Percentiles rank a stretch among this genome's conserved stretches.
Evolutionary conservation across 306 rosid genomes (phyloP).

Genomic region (Quercus parvula): DNA sequence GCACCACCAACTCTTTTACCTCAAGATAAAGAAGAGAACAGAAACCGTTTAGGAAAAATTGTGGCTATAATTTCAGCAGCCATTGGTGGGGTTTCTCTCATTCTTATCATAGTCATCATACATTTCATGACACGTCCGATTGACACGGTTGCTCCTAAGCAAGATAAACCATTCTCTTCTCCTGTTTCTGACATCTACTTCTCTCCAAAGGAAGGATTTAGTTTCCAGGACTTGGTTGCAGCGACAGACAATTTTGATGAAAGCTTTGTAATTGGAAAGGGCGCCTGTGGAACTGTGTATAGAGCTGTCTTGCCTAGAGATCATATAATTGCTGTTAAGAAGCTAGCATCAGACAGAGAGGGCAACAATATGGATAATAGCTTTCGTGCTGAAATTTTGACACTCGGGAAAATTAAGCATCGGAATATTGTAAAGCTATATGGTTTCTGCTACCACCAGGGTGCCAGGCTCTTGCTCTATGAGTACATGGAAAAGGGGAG

Average conservation of each 20-base stretch:
- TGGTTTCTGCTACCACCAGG: conserved; percentile 89
- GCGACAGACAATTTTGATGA: conserved; percentile 78
- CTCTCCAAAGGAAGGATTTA: conserved; percentile 75
- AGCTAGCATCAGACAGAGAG: conserved; percentile 82
- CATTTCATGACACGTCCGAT: conserved; percentile 62
- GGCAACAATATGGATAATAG: conserved; percentile 81
- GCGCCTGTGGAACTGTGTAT: conserved; percentile 95
- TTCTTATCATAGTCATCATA: conserved; percentile 65
- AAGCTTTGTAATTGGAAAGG: conserved; percentile 70
- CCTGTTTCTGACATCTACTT: conserved; percentile 73
- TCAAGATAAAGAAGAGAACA: not conserved
- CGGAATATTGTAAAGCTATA: conserved; percentile 83
- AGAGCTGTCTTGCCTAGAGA: conserved; percentile 74
- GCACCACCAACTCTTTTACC: conserved; percentile 32
- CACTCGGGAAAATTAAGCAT: conserved; percentile 90
- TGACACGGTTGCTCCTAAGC: conserved; percentile 38
- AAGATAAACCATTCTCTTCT: conserved; percentile 46
- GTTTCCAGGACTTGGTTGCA: conserved; percentile 85
- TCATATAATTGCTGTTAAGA: conserved; percentile 79
- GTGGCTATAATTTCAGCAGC: conserved; percentile 56
- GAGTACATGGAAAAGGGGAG: conserved; percentile 94
- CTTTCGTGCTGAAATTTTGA: conserved; percentile 82
- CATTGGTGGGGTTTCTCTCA: conserved; percentile 86
- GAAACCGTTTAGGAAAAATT: conserved; percentile 46
- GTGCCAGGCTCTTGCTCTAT: conserved; percentile 79